These are phyloP conservation scores for Datura wrightii DNA, from an alignment of 257 asterid species.

Conservation along the genomic window DNA sequence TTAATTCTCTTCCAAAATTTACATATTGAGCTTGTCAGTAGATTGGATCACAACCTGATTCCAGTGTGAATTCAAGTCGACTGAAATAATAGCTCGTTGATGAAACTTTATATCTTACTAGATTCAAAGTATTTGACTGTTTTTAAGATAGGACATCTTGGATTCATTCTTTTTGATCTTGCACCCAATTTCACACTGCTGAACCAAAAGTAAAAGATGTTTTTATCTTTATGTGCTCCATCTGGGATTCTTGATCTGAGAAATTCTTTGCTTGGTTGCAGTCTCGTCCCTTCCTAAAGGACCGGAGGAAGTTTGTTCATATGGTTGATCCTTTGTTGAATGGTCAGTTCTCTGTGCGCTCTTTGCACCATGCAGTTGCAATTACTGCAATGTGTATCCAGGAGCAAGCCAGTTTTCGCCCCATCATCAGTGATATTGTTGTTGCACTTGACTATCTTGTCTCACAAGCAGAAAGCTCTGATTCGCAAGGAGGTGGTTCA, in stretches of 20 bases:
- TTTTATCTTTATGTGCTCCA: not conserved
- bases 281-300: slow-evolving; percentile 68
- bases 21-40: slow-evolving; percentile 1
- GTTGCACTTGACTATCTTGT: slow-evolving; percentile 65
- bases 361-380: slow-evolving; percentile 64
- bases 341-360: slow-evolving; percentile 52
- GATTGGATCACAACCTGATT: slow-evolving; percentile 7
- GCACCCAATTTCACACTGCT: not conserved
- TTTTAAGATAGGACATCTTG: not conserved
- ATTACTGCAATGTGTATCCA: slow-evolving; percentile 75
- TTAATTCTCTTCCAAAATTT: not conserved
- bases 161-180: not conserved
- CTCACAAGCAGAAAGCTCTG: slow-evolving; percentile 48
- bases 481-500: slow-evolving; percentile 32
- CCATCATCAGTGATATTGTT: slow-evolving; percentile 58
- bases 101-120: not conserved
- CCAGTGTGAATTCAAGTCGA: not conserved
- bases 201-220: not conserved
- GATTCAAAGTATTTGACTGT: not conserved
- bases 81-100: not conserved
- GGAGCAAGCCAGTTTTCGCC: slow-evolving; percentile 66
- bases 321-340: slow-evolving; percentile 68
- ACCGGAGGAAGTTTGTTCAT: slow-evolving; percentile 46
- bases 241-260: not conserved
- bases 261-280: slow-evolving; percentile 35